These are phyloP conservation scores for Schrenkiella parvula DNA, from an alignment of 345 rosid species.

Conservation along the genomic window DNA sequence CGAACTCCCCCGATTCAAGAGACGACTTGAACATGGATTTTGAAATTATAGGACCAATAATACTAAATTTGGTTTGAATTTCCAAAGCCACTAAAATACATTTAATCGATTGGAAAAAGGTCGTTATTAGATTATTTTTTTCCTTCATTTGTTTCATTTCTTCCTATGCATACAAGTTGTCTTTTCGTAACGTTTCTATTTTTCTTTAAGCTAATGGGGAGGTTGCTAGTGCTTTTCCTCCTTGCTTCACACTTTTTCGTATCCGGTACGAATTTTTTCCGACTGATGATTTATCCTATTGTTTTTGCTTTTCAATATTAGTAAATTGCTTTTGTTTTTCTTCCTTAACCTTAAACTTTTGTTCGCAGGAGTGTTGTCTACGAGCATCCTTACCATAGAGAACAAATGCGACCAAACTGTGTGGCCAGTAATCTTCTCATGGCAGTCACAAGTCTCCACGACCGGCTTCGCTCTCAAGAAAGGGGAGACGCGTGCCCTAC, in stretches of 20 bases:
- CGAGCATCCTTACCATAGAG: background rate
- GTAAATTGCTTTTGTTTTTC: background rate
- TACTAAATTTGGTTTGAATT: too few species aligned
- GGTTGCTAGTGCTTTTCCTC: background rate
- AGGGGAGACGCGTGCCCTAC: background rate
- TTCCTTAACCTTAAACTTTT: background rate
- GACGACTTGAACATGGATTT: too few species aligned
- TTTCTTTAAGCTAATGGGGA: background rate
- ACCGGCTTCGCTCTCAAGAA: background rate
- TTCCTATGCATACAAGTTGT: too few species aligned
- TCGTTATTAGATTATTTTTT: too few species aligned
- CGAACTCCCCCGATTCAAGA: too few species aligned
- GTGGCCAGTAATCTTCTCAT: constrained; percentile 20
- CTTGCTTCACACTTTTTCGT: background rate
- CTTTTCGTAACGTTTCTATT: background rate
- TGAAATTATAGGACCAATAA: too few species aligned
- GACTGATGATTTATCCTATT: background rate
- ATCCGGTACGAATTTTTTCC: background rate
- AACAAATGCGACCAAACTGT: constrained; percentile 17
- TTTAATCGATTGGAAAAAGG: too few species aligned
- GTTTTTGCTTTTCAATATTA: background rate
- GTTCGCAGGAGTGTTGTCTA: constrained; percentile 1
- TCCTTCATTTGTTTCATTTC: too few species aligned
- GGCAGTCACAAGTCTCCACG: background rate
- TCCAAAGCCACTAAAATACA: too few species aligned